phyloP scores from a whole-genome alignment of 768 basidiomycete species.

The Lactarius hatsudake region DNA sequence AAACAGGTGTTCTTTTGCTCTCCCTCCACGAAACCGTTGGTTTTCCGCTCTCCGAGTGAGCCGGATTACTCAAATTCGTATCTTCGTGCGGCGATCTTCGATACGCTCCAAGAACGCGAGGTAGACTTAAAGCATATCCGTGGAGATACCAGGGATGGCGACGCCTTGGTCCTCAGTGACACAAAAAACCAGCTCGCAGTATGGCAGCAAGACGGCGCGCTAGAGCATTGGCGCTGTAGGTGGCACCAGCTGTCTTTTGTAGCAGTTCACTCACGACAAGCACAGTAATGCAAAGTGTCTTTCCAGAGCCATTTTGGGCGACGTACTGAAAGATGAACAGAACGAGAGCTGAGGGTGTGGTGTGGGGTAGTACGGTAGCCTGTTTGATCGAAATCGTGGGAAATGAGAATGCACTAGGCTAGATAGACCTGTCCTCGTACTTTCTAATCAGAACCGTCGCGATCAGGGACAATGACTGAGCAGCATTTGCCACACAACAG shows the following conservation, averaged over 20 bases:
- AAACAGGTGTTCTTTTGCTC: conserved; percentile 83
- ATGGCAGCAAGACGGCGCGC: conserved; percentile 62
- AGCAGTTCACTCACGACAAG: background rate
- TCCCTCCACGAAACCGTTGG: conserved; percentile 47
- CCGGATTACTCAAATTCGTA: conserved; percentile 68
- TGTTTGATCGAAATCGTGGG: conserved; percentile 6
- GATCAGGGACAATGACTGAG: conserved; percentile 19
- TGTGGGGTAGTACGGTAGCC: background rate
- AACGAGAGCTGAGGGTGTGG: background rate
- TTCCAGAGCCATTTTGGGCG: conserved; percentile 74
- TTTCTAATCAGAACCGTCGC: background rate
- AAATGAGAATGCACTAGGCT: background rate
- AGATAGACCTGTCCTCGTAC: background rate
- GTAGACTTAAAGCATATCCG: conserved; percentile 26
- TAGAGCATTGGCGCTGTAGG: conserved; percentile 76
- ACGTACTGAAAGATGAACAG: conserved; percentile 49
- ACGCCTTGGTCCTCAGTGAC: conserved; percentile 60
- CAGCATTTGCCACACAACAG: conserved; percentile 10
- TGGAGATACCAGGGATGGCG: conserved; percentile 37
- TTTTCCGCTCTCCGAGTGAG: conserved; percentile 53
- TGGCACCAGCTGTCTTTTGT: conserved; percentile 15
- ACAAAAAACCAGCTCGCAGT: conserved; percentile 56
- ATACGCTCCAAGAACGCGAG: conserved; percentile 38
- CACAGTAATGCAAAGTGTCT: conserved; percentile 74
- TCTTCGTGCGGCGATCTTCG: conserved; percentile 60